Evolutionary conservation across 192 early-diverging fungal species (phyloP), one percentile per base, ranked within the genome.

Genomic region (Rhizoclosmatium globosum): DNA sequence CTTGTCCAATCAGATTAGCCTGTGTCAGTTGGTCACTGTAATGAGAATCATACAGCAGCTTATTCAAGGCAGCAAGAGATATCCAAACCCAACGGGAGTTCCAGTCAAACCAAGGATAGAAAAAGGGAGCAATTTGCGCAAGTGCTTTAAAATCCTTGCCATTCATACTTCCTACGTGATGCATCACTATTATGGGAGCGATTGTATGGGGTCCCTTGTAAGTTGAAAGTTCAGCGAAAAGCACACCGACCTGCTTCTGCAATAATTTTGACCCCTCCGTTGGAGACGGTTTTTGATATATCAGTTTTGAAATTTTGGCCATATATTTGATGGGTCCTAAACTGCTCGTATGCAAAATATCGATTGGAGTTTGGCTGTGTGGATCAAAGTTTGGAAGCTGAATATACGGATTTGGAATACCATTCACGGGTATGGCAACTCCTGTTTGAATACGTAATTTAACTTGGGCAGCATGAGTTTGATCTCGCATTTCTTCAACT

Each of bases 311-410:
- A 6, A 17, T 41, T 38, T 42, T 4, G 1, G 44, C 65, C 11
- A 11, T 21, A 46, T 68, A 45, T 41, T 68, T 68, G 43, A 68
- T 68, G 9, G 44, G 38, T 38, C 65, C 65, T 11, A 68, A 7
- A 45, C 4, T 6, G 65, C 17, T 1, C 38, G 65, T 68, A 45
- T 68, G 65, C 13, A 68, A 41, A 38, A 68, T 11, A 68, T 43
- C 65, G 44, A 43, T 68, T 6, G 4, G 9, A 19, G 65, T 68
- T 44, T 44, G 23, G 13, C 44, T 15, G 17, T 9, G 21, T 68
- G 65, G 65, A 9, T 68, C 17, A 41, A 68, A 43, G 9, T 44
- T 43, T 4, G 9, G 4, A 9, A 43, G 65, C 17, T 68, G 65
- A 45, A 68, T 21, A 41, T 3, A 68, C 9, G 38, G 43, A 46